Evolutionary conservation across 805 yeast genomes (phyloP).

Genomic region (Candida sakaeoensis): DNA sequence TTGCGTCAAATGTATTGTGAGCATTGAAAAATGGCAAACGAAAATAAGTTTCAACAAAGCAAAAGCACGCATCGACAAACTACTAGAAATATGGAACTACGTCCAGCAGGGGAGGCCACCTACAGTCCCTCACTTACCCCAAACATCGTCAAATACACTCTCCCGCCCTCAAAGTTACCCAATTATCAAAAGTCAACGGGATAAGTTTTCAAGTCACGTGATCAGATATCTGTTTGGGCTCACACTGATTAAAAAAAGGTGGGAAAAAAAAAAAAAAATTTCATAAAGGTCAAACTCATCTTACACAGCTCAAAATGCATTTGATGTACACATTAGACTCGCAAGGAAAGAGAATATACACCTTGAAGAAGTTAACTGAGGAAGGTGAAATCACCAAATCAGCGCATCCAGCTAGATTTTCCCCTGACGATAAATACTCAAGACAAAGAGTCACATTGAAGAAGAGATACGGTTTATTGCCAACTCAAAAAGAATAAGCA

Average conservation of each 20-base stretch:
- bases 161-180: no score
- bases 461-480: slow-evolving; percentile 87
- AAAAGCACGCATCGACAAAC: neutral
- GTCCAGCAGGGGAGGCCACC: no score
- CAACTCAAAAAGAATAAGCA: slow-evolving; percentile 61
- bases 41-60: neutral
- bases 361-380: slow-evolving; percentile 76
- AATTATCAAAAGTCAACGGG: no score
- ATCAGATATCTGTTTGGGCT: no score
- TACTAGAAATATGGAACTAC: neutral
- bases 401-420: slow-evolving; percentile 99
- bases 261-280: no score
- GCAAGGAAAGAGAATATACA: slow-evolving; percentile 95
- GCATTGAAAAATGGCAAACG: neutral
- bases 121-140: no score
- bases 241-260: no score
- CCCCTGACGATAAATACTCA: slow-evolving; percentile 99
- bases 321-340: slow-evolving; percentile 95
- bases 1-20: neutral
- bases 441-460: slow-evolving; percentile 98
- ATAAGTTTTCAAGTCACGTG: neutral
- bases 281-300: slow-evolving; percentile 2
- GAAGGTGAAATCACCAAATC: slow-evolving; percentile 95
- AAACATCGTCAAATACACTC: no score
- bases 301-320: slow-evolving; percentile 61